These are phyloP conservation scores for Penicillium nordicum DNA, from an alignment of 2,329 filamentous ascomycete species.

Conservation along the genomic window DNA sequence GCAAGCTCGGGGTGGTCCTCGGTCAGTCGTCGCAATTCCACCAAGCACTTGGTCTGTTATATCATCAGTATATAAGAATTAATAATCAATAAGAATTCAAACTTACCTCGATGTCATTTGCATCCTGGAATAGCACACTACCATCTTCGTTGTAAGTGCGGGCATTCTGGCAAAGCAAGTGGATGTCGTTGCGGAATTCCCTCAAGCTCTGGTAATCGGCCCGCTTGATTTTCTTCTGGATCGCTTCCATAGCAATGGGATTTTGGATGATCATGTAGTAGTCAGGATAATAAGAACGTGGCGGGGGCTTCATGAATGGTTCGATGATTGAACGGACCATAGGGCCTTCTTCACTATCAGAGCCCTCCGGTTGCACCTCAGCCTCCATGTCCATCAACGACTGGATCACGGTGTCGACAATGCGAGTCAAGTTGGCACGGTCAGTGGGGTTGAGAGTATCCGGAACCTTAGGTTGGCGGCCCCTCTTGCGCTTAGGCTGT, in stretches of 20 bases:
- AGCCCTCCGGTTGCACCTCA: conserved; percentile 55
- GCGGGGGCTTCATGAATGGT: conserved; percentile 87
- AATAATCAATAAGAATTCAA: neutral
- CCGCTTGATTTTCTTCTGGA: conserved; percentile 92
- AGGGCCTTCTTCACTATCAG: conserved; percentile 51
- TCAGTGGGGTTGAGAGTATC: conserved; percentile 66
- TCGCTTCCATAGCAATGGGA: conserved; percentile 94
- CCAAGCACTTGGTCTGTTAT: conserved; percentile 47
- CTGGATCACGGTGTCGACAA: conserved; percentile 74
- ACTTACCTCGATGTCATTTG: conserved; percentile 85
- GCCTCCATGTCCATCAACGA: conserved; percentile 80
- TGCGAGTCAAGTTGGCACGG: conserved; percentile 73
- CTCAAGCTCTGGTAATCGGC: conserved; percentile 81
- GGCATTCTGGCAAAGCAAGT: conserved; percentile 83
- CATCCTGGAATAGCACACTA: conserved; percentile 87
- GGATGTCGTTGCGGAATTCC: conserved; percentile 79
- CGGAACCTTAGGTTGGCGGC: conserved; percentile 66
- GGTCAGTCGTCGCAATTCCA: conserved; percentile 54
- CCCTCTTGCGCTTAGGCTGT: conserved; percentile 72
- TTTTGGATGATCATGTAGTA: conserved; percentile 92
- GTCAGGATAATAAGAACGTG: conserved; percentile 84
- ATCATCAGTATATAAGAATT: neutral
- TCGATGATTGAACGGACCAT: conserved; percentile 80
- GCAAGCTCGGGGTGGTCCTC: conserved; percentile 55
- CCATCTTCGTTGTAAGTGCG: conserved; percentile 95